Percentiles rank a stretch among this genome's conserved stretches.
Conservation (phyloP, 2,329 filamentous ascomycete species). For the Xylaria sp. region DNA sequence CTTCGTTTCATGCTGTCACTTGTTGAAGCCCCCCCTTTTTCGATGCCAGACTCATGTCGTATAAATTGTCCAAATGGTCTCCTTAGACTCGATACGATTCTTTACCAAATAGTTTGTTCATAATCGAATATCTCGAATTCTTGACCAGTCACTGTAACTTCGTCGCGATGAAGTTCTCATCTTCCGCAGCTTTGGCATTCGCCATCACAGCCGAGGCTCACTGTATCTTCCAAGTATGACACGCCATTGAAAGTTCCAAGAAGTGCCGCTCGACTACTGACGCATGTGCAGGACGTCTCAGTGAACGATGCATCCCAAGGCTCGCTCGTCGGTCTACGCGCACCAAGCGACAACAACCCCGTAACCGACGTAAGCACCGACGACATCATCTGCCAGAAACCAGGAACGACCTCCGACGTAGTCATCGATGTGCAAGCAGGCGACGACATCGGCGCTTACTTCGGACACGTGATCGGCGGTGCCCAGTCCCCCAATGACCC, state of each 20-base stretch:
- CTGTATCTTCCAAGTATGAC: slow-evolving; percentile 39
- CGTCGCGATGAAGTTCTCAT: slow-evolving; percentile 36
- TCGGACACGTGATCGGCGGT: slow-evolving; percentile 51
- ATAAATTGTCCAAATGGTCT: slow-evolving; percentile 8
- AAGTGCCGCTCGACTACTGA: slow-evolving; percentile 13
- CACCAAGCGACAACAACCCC: slow-evolving; percentile 48
- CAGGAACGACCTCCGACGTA: slow-evolving; percentile 36
- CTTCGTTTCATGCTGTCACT: not conserved
- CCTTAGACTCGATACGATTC: too few relatives aligned
- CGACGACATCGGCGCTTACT: slow-evolving; percentile 47
- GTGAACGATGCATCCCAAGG: slow-evolving; percentile 43
- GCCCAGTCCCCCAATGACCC: slow-evolving; percentile 44
- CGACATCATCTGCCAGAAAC: slow-evolving; percentile 46
- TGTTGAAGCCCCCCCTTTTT: not conserved
- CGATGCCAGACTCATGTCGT: not conserved
- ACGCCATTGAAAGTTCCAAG: not conserved
- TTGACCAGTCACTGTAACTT: not conserved
- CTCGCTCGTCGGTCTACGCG: slow-evolving; percentile 41
- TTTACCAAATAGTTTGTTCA: too few relatives aligned
- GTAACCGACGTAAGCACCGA: slow-evolving; percentile 45
- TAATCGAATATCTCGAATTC: too few relatives aligned
- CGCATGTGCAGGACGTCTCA: slow-evolving; percentile 37
- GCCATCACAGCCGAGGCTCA: slow-evolving; percentile 37
- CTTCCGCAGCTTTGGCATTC: slow-evolving; percentile 32
- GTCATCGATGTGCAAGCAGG: slow-evolving; percentile 47